These are phyloP conservation scores for Cercospora nicotianae DNA, from an alignment of 2,329 filamentous ascomycete genomes.

Conservation along the genomic window DNA sequence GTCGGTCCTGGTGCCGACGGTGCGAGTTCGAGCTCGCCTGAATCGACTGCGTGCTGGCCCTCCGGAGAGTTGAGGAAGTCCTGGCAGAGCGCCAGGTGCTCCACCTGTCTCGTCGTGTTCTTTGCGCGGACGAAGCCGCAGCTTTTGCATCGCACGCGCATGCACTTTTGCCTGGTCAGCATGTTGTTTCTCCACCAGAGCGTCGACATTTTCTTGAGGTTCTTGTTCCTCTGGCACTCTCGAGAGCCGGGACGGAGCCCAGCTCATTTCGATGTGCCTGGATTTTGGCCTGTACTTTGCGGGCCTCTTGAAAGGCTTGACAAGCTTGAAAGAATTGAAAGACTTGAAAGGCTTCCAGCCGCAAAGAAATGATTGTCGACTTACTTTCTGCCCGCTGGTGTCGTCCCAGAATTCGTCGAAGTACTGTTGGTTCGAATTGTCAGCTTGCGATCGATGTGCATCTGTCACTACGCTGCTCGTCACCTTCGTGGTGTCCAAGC, in stretches of 20 bases:
- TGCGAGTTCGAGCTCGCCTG: slow-evolving; percentile 30
- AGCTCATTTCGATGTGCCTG: background rate
- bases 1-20: slow-evolving; percentile 15
- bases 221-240: background rate
- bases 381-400: slow-evolving; percentile 32
- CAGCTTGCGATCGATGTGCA: background rate
- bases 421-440: slow-evolving; percentile 17
- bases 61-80: slow-evolving; percentile 48
- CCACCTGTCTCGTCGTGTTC: slow-evolving; percentile 54
- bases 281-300: too few species aligned
- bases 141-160: slow-evolving; percentile 51
- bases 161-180: slow-evolving; percentile 40
- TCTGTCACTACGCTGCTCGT: background rate
- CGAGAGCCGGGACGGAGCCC: background rate
- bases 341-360: background rate
- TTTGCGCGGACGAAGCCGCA: slow-evolving; percentile 53
- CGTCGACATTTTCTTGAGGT: background rate
- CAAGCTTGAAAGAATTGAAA: background rate
- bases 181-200: background rate
- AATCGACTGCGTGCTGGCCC: slow-evolving; percentile 41
- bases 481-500: slow-evolving; percentile 29
- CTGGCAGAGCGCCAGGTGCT: slow-evolving; percentile 51
- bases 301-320: background rate
- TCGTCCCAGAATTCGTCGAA: slow-evolving; percentile 39
- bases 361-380: slow-evolving; percentile 15